Percentiles rank a stretch among this genome's conserved stretches.
These are phyloP conservation scores for Domatiomyces globalis DNA, from an alignment of 2,329 filamentous ascomycete genomes.

Conservation along the genomic window DNA sequence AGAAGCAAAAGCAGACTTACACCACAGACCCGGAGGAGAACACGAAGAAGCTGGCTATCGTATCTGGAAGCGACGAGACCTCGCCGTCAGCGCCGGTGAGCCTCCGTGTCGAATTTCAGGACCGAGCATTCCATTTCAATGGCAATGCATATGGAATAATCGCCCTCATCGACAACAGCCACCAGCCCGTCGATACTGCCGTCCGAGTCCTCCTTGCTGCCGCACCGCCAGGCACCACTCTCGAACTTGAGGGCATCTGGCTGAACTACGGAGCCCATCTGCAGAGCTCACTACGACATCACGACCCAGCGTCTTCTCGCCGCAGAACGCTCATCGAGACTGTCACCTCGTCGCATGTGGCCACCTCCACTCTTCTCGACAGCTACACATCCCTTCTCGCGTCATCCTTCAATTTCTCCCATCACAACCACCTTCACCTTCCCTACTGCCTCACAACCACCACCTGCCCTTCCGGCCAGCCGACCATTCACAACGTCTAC, in stretches of 20 bases:
- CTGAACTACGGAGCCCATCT: constrained; percentile 16
- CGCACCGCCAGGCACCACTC: not conserved
- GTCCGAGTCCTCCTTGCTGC: not conserved
- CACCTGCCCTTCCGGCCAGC: constrained; percentile 1
- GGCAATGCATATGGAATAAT: not conserved
- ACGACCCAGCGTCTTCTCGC: constrained; percentile 6
- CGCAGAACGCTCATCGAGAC: not conserved
- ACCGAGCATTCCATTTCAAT: not conserved
- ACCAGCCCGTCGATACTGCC: not conserved
- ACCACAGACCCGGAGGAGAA: not conserved
- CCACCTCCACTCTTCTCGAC: no score
- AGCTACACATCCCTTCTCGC: not conserved
- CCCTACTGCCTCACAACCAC: constrained; percentile 1
- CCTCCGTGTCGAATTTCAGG: not conserved
- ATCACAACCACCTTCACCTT: not conserved
- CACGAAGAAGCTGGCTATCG: not conserved
- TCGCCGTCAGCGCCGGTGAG: not conserved
- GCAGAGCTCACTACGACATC: constrained; percentile 8
- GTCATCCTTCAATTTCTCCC: not conserved
- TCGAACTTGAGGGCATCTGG: constrained; percentile 21
- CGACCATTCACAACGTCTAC: constrained; percentile 7
- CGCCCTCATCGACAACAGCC: not conserved
- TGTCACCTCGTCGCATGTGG: not conserved
- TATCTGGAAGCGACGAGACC: not conserved
- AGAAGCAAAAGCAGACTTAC: not conserved